A percentile compares a stretch with the other conserved stretches of the same genome.
Evolutionary conservation across 2,329 filamentous ascomycete species (phyloP).

Genomic region (Fusarium secorum): DNA sequence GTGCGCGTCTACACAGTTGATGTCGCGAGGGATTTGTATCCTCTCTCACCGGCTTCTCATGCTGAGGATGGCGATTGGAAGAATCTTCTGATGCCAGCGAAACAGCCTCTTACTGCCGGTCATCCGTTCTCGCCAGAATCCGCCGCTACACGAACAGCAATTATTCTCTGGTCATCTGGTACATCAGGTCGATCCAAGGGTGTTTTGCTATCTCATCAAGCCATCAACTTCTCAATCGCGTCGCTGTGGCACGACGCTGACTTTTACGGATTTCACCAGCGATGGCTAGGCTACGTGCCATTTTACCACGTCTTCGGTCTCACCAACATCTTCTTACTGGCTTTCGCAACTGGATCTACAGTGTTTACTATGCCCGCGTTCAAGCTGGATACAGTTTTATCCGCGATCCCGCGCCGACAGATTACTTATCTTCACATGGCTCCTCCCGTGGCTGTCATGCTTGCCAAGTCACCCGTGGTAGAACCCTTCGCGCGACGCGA

Average conservation of each 20-base stretch:
- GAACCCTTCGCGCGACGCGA: conserved; percentile 63
- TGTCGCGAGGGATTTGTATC: conserved; percentile 46
- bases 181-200: conserved; percentile 80
- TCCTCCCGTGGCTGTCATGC: conserved; percentile 73
- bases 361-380: conserved; percentile 77
- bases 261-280: conserved; percentile 49
- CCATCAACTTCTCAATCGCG: conserved; percentile 66
- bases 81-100: conserved; percentile 60
- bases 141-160: conserved; percentile 63
- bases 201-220: conserved; percentile 74
- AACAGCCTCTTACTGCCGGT: conserved; percentile 55
- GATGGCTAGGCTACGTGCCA: conserved; percentile 70
- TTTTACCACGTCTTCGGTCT: conserved; percentile 73
- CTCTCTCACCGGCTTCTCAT: conserved; percentile 33
- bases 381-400: conserved; percentile 71
- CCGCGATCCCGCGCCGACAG: conserved; percentile 65
- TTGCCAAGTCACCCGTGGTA: conserved; percentile 75
- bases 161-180: conserved; percentile 61
- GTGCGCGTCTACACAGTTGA: conserved; percentile 69
- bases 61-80: conserved; percentile 61
- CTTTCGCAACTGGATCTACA: conserved; percentile 59
- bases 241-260: conserved; percentile 60
- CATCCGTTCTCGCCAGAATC: conserved; percentile 47
- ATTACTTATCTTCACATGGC: conserved; percentile 73
- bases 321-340: conserved; percentile 64